Evolutionary conservation across 2,329 filamentous ascomycete genomes (phyloP), one percentile per base, ranked within the genome.

Genomic region (Trichoderma sp.): DNA sequence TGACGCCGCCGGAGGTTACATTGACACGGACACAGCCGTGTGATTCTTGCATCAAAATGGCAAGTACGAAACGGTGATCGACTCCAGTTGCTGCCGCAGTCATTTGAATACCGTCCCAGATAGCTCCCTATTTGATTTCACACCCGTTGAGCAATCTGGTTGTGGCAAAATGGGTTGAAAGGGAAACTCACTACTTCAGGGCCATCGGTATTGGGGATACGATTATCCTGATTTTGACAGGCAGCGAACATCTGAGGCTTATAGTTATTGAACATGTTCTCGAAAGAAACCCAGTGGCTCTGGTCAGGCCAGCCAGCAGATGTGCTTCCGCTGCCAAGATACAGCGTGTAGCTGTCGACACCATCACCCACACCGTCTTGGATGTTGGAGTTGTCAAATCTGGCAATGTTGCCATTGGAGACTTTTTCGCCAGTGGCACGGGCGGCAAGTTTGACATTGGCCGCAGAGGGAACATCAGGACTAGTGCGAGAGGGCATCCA

Each of bases 41-140:
- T 70, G 79, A 81, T 71, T 84, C 82, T 71, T 84, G 82, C 76
- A 84, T 78, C 33, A 83, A 72, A 66, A 83, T 75, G 14, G 81
- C 79, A 14, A 84, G 74, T 71, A 84, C 81, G 68, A 82, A 81
- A 40, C 82, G 78, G 58, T 75, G 71, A 67, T 83, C 81, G 14
- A 83, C 74, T 11, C 73, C 71, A 0, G 75, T 73, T 4, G 69
- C 66, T 2, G 60, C 60, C 2, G 80, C 74, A 7, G 81, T 77
- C 16, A 72, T 61, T 57, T 77, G 70, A 65, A 83, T 82, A 47
- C 75, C 74, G 59, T 71, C 68, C 31, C 63, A 56, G 47, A 70
- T 74, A 31, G 68, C 69, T 40, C 47, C 57, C 72, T 73, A 49
- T 24, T 21, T n/a, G 4, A 43, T 8, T n/a, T 19, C 37, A 43